A percentile compares a stretch with the other conserved stretches of the same genome.
Evolutionary conservation across 305 asterid species (phyloP).

Genomic region (Fraxinus angustifolia): DNA sequence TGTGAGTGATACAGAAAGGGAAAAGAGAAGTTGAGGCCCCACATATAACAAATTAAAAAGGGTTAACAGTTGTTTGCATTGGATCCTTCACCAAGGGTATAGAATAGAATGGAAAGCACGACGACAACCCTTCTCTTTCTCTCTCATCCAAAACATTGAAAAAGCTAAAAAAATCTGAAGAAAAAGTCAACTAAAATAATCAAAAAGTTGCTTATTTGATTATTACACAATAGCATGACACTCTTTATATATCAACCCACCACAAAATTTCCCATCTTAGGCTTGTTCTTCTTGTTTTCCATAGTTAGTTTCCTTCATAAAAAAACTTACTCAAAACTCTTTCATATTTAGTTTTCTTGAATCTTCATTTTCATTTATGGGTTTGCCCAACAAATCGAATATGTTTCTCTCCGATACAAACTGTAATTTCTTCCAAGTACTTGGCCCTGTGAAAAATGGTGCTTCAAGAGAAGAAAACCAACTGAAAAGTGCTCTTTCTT

Average conservation of each 20-base stretch:
- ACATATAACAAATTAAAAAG: conserved; percentile 1
- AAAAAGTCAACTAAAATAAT: conserved; percentile 28
- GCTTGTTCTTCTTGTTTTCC: background rate
- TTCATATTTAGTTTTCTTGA: background rate
- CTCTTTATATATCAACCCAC: conserved; percentile 32
- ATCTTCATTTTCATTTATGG: conserved; percentile 32
- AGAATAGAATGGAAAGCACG: background rate
- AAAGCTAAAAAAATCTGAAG: background rate
- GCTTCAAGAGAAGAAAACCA: background rate
- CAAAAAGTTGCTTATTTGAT: conserved; percentile 25
- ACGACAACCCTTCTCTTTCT: background rate
- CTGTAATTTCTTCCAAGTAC: conserved; percentile 10
- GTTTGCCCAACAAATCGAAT: conserved; percentile 27
- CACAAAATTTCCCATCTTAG: conserved; percentile 17
- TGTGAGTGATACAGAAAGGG: background rate
- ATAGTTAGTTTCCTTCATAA: background rate
- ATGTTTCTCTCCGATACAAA: conserved; percentile 16
- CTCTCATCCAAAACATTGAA: conserved; percentile 1
- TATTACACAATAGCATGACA: conserved; percentile 12
- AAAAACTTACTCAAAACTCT: background rate
- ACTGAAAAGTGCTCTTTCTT: background rate
- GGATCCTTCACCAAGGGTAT: conserved; percentile 62
- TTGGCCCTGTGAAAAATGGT: background rate
- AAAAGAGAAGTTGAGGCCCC: background rate
- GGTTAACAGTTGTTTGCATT: conserved; percentile 32